Conservation (phyloP, 257 asterid genomes). For the Mitragyna speciosa region DNA sequence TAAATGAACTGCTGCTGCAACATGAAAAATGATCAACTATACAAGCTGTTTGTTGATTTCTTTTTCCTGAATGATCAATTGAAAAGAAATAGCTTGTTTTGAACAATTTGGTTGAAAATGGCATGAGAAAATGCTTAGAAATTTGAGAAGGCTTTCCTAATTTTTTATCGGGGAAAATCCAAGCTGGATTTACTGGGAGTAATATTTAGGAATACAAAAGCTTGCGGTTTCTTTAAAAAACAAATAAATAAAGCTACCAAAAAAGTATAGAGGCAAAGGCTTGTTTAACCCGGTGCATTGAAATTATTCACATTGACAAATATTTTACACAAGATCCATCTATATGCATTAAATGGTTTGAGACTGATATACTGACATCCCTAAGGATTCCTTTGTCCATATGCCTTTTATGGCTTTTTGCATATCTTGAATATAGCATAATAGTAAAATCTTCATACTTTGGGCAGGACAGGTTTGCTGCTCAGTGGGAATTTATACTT, state of each 20-base stretch:
- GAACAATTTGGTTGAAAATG: not conserved
- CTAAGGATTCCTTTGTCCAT: not conserved
- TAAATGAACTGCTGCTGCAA: not conserved
- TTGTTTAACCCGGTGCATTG: not conserved
- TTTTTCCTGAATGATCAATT: too few relatives aligned
- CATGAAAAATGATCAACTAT: not conserved
- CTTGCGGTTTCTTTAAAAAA: not conserved
- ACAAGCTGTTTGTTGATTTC: not conserved
- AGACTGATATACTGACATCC: not conserved
- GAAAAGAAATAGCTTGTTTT: not conserved
- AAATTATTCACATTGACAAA: not conserved
- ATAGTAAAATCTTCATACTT: not conserved
- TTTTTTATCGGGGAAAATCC: not conserved
- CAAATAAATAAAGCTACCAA: not conserved
- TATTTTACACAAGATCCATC: not conserved
- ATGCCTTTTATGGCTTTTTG: not conserved
- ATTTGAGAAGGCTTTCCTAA: not conserved
- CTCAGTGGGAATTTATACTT: constrained; percentile 61
- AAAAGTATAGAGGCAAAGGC: not conserved
- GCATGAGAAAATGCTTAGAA: not conserved
- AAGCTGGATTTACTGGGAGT: not conserved
- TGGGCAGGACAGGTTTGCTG: constrained; percentile 62
- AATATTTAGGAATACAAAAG: not conserved
- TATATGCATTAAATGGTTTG: not conserved
- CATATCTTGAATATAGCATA: not conserved